phyloP scores from a whole-genome alignment of 306 rosid genomes.

The Corylus americana region DNA sequence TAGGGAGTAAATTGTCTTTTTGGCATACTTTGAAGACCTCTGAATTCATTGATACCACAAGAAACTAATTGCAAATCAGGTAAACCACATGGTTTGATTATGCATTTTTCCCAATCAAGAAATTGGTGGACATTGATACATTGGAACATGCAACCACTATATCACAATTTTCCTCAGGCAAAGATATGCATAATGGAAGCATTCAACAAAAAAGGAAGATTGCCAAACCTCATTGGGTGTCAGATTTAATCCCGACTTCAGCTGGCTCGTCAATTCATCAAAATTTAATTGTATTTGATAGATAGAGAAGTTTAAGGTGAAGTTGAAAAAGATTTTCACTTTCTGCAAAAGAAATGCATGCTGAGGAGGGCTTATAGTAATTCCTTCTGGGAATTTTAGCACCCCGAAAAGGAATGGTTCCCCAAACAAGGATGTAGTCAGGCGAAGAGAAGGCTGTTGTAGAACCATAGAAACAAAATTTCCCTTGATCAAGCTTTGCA shows the following conservation, averaged over 20 bases:
- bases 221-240: slow-evolving; percentile 67
- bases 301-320: slow-evolving; percentile 76
- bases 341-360: slow-evolving; percentile 75
- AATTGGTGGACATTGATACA: neutral
- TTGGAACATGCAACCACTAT: neutral
- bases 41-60: too few species aligned
- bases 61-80: too few species aligned
- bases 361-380: slow-evolving; percentile 69
- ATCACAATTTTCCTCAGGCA: neutral
- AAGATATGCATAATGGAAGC: slow-evolving; percentile 11
- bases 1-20: too few species aligned
- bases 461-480: slow-evolving; percentile 46
- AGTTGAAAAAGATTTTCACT: slow-evolving; percentile 63
- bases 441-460: slow-evolving; percentile 43
- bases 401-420: slow-evolving; percentile 61
- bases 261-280: slow-evolving; percentile 61
- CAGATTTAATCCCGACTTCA: slow-evolving; percentile 69
- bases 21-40: too few species aligned
- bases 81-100: too few species aligned
- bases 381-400: slow-evolving; percentile 81
- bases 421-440: slow-evolving; percentile 67
- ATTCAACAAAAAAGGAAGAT: slow-evolving; percentile 9
- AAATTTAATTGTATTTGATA: slow-evolving; percentile 62
- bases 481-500: slow-evolving; percentile 56
- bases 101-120: too few species aligned